These are phyloP conservation scores for Pythium aristosporum DNA, from an alignment of 352 stramenopile species.

Conservation along the genomic window DNA sequence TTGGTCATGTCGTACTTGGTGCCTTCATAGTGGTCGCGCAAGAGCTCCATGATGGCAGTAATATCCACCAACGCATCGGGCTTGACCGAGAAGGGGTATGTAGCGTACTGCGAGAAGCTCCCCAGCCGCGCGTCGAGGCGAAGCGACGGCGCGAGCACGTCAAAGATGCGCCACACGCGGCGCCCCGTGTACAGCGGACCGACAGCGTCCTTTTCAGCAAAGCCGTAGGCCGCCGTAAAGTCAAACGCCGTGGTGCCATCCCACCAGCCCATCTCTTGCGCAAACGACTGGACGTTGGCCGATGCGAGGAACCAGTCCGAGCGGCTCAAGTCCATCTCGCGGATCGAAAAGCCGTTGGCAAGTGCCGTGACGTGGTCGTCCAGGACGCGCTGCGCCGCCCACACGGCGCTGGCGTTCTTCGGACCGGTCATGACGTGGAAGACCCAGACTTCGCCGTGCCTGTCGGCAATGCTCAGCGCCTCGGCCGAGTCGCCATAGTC, in stretches of 20 bases:
- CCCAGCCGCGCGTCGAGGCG: constrained; percentile 53
- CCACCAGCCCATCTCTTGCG: constrained; percentile 87
- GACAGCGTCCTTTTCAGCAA: neutral
- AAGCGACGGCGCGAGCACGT: constrained; percentile 78
- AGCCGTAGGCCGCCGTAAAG: constrained; percentile 68
- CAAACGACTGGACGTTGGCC: constrained; percentile 80
- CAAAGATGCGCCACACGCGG: constrained; percentile 89
- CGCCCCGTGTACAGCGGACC: constrained; percentile 16
- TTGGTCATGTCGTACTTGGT: constrained; percentile 88
- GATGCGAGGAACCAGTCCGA: constrained; percentile 88
- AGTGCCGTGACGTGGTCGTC: constrained; percentile 89
- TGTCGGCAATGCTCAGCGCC: constrained; percentile 85
- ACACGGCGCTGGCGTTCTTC: constrained; percentile 86
- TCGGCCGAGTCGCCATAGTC: constrained; percentile 71
- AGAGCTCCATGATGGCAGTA: constrained; percentile 80
- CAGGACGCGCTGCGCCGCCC: constrained; percentile 90
- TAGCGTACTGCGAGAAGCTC: constrained; percentile 64
- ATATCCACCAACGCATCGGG: constrained; percentile 43
- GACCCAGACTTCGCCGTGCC: constrained; percentile 90
- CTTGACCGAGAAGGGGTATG: neutral
- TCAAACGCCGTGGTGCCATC: constrained; percentile 50
- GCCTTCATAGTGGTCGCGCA: constrained; percentile 91
- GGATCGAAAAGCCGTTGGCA: constrained; percentile 93
- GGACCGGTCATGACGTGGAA: constrained; percentile 93
- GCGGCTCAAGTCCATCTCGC: constrained; percentile 79